Base-by-base conservation (phyloP, 305 asterid genomes). In the Solanum hybrid region DNA sequence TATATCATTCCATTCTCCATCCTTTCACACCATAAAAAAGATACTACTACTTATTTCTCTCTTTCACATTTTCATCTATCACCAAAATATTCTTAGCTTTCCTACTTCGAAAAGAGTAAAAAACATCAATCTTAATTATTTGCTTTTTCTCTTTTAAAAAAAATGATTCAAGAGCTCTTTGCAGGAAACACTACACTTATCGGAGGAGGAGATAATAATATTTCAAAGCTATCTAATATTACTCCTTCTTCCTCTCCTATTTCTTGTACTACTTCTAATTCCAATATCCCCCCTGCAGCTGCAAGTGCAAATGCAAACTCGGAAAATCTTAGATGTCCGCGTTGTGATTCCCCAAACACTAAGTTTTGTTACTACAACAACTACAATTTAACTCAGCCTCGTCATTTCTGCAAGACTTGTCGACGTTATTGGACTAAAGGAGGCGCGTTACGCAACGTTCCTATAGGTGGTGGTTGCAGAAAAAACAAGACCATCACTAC, bases 361-460 rank as follows among this genome's bases (percentile, higher is more conserved):
- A 96, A 96, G 75, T 96, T 96, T 77, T 96, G 98, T 46, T 96
- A 96, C 94, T 96, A 96, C 94, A 96, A 96, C 95, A 96, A 96
- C 96, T 96, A 96, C 94, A 95, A 95, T 90, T 95, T 96, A 91
- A 94, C 99, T 42, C 99, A 96, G 91, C 99, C 99, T 0, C 99
- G 99, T 91, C 97, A 96, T 89, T 96, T 96, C 93, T 96, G 98
- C 95, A 96, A 96, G 93, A 93, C 98, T 9, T 96, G 98, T 92
- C 97, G 97, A 88, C 98, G 98, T 67, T 96, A 96, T 91, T 96
- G 98, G 98, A 96, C 98, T 4, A 95, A 95, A 90, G 98, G 98
- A 35, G 98, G 98, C 11, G 96, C 98, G 11, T 92, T 96, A 16
- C 96, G 98, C 83, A 95, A 95, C 89, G 98, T 96, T 90, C 98